These are phyloP conservation scores for Citrullus amarus DNA, from an alignment of 306 rosid species.

Conservation along the genomic window DNA sequence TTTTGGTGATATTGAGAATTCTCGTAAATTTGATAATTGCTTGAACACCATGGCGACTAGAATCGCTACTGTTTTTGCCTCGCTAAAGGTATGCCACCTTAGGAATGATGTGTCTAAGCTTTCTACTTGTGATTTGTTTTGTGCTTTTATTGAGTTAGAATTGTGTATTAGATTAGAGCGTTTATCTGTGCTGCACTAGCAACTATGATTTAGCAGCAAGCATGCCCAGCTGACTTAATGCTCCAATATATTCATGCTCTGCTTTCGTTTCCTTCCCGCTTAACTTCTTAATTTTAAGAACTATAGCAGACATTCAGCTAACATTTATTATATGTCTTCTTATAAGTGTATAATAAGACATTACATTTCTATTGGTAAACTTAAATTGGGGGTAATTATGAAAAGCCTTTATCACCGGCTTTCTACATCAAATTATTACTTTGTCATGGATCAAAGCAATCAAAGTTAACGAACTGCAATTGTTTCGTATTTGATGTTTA, in stretches of 20 bases:
- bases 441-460: background rate
- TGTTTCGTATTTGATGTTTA: background rate
- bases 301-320: background rate
- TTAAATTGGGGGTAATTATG: background rate
- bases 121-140: background rate
- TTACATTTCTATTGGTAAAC: background rate
- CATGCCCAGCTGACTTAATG: background rate
- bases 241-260: background rate
- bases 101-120: background rate
- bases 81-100: constrained; percentile 45
- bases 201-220: background rate
- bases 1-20: constrained; percentile 41
- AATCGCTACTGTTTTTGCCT: constrained; percentile 89
- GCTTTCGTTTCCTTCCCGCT: background rate
- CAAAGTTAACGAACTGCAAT: background rate
- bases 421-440: background rate
- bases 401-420: background rate
- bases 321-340: background rate
- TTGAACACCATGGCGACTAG: constrained; percentile 71
- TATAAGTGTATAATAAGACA: background rate
- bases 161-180: background rate
- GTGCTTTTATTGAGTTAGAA: background rate
- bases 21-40: constrained; percentile 47
- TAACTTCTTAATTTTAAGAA: background rate
- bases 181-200: background rate